A percentile compares a stretch with the other conserved stretches of the same genome.
phyloP scores from a whole-genome alignment of 2,329 filamentous ascomycete species.

The Leptographium galeiforme region DNA sequence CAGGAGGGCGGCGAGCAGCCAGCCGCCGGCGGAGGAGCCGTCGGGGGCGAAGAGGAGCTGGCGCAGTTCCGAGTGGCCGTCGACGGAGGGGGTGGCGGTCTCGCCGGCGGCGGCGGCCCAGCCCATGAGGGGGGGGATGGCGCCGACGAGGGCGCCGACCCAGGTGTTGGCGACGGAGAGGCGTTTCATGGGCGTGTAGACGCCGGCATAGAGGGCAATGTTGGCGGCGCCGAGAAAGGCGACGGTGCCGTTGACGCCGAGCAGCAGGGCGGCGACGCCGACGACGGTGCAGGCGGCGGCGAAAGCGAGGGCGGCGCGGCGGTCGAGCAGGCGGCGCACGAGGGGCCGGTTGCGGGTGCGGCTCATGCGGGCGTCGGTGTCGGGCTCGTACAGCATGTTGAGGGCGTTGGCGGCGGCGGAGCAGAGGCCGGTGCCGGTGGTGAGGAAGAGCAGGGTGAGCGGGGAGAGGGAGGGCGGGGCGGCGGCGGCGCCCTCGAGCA shows the following conservation, averaged over 20 bases:
- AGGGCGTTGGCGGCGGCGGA: conserved; percentile 85
- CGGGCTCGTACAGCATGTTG: conserved; percentile 93
- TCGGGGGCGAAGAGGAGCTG: conserved; percentile 59
- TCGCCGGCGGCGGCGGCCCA: conserved; percentile 93
- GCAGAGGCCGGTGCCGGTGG: conserved; percentile 74
- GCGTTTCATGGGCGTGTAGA: conserved; percentile 88
- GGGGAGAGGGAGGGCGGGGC: conserved; percentile 71
- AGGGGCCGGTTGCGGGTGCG: conserved; percentile 85
- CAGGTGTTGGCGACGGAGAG: conserved; percentile 83
- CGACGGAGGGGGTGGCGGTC: conserved; percentile 40
- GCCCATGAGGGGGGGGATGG: conserved; percentile 91
- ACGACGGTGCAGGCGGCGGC: conserved; percentile 57
- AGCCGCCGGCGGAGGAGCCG: conserved; percentile 60
- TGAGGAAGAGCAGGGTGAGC: conserved; percentile 83
- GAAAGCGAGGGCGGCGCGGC: conserved; percentile 61
- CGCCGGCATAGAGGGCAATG: conserved; percentile 76
- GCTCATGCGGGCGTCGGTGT: conserved; percentile 83
- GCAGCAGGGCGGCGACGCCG: conserved; percentile 64
- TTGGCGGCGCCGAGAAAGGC: conserved; percentile 75
- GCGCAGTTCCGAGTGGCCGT: conserved; percentile 36
- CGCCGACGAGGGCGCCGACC: conserved; percentile 85
- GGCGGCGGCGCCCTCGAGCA: conserved; percentile 36
- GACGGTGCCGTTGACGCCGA: conserved; percentile 88
- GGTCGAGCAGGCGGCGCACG: conserved; percentile 65
- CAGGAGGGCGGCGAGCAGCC: conserved; percentile 71